Evolutionary conservation across 352 stramenopile species (phyloP), one percentile per base, ranked within the genome.

Genomic region (Phytophthora hibernalis): DNA sequence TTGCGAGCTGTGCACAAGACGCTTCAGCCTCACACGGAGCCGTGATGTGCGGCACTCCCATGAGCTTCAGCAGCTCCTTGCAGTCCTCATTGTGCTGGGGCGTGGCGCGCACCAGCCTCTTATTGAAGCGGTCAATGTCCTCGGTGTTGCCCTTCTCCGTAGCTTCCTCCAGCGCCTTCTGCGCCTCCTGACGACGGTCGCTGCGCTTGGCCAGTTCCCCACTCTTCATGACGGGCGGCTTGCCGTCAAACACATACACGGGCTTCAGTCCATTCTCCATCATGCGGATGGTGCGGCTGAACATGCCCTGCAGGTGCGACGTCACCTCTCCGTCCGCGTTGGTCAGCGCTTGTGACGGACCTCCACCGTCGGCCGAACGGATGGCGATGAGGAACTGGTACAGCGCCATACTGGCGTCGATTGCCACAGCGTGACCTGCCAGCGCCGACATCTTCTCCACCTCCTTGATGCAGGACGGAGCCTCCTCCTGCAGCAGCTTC

Each of bases 161-260:
- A 18, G 93, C 94, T 0, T 75, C 72, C 87, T 98, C 68, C 90
- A 94, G 76, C 2, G 75, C 77, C 50, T 85, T 90, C 95, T 98
- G 76, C 60, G 83, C 75, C 77, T 85, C 80, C 76, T 97, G 77
- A 84, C 96, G 87, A 11, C 87, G 87, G 56, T 95, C 87, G 54
- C 91, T 96, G 47, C 97, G 90, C 72, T 99, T 99, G 33, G 89
- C 78, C 44, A 99, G 75, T 82, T 99, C 98, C 12, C 94, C 95
- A 50, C 83, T 91, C 80, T 99, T 99, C 73, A 99, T 93, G 37
- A 95, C 81, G 5, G 98, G 98, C 35, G 98, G 97, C 78, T 99
- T 99, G 31, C 98, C 98, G 68, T 99, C 98, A 82, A 99, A 99
- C 15, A 99, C 97, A 72, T 98, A 99, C 33, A 99, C 94, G 12